A percentile compares a stretch with the other conserved stretches of the same genome.
Conservation (phyloP, 2,329 filamentous ascomycete genomes). For the Rutstroemia sp. region DNA sequence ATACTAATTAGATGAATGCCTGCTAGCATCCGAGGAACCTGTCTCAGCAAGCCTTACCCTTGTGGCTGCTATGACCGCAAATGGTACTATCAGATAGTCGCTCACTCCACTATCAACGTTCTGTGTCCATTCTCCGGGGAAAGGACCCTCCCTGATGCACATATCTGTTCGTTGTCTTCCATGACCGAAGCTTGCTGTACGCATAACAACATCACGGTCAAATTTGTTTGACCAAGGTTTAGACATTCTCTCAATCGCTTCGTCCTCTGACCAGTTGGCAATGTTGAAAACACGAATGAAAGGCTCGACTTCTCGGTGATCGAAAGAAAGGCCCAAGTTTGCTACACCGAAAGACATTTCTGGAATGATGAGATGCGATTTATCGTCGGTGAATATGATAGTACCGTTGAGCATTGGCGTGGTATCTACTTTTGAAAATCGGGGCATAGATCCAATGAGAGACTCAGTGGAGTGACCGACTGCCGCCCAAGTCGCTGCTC, state of each 20-base stretch:
- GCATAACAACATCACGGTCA: background rate
- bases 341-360: background rate
- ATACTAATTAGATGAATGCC: no score
- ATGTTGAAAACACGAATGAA: constrained; percentile 6
- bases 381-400: background rate
- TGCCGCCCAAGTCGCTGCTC: background rate
- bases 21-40: background rate
- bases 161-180: constrained; percentile 7
- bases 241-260: background rate
- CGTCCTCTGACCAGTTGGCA: background rate
- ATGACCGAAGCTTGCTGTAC: constrained; percentile 6
- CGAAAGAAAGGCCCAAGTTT: background rate
- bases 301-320: background rate
- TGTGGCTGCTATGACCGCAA: background rate
- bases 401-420: background rate
- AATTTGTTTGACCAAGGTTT: background rate
- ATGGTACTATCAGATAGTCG: background rate
- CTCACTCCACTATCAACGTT: background rate
- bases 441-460: background rate
- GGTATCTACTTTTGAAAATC: background rate
- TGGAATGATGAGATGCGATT: background rate
- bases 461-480: background rate
- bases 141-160: background rate
- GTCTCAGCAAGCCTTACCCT: background rate
- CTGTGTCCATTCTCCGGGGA: background rate